These are phyloP conservation scores for Tetragonia tetragonoides DNA, from an alignment of 148 eudicot species.

Conservation along the genomic window DNA sequence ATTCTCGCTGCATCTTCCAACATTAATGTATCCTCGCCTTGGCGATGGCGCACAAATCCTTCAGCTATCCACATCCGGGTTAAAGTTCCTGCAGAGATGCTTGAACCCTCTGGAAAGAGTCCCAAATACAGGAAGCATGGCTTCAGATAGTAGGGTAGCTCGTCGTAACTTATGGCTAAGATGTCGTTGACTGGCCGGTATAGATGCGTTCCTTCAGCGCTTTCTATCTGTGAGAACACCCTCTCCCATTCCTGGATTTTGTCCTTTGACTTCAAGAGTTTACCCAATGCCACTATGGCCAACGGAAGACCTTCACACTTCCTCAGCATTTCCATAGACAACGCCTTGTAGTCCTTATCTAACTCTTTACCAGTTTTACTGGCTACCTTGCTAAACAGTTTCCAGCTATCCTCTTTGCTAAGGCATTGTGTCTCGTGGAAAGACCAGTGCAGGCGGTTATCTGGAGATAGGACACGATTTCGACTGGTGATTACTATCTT, in stretches of 20 bases:
- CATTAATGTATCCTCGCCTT: neutral
- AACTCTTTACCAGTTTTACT: neutral
- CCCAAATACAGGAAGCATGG: constrained; percentile 35
- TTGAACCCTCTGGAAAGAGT: constrained; percentile 21
- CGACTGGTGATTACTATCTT: constrained; percentile 34
- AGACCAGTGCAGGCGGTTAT: neutral
- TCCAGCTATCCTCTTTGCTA: constrained; percentile 16
- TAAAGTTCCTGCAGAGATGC: constrained; percentile 19
- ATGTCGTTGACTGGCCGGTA: constrained; percentile 27
- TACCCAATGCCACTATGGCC: constrained; percentile 24
- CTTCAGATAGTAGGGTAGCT: constrained; percentile 20
- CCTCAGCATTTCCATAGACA: constrained; percentile 15
- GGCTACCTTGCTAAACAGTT: constrained; percentile 20
- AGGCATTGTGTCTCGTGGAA: constrained; percentile 22
- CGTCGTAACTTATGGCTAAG: constrained; percentile 21
- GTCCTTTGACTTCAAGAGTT: constrained; percentile 11
- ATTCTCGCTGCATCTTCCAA: constrained; percentile 26
- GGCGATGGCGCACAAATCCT: constrained; percentile 18
- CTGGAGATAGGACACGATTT: neutral
- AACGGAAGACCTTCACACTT: constrained; percentile 28
- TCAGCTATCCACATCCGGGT: constrained; percentile 33
- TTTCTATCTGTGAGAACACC: constrained; percentile 13
- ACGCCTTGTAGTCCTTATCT: neutral
- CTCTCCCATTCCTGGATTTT: constrained; percentile 14
- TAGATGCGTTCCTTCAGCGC: neutral